A percentile compares a stretch with the other conserved stretches of the same genome.
Conservation (phyloP, 2,329 filamentous ascomycete species). For the Phoma herbarum region DNA sequence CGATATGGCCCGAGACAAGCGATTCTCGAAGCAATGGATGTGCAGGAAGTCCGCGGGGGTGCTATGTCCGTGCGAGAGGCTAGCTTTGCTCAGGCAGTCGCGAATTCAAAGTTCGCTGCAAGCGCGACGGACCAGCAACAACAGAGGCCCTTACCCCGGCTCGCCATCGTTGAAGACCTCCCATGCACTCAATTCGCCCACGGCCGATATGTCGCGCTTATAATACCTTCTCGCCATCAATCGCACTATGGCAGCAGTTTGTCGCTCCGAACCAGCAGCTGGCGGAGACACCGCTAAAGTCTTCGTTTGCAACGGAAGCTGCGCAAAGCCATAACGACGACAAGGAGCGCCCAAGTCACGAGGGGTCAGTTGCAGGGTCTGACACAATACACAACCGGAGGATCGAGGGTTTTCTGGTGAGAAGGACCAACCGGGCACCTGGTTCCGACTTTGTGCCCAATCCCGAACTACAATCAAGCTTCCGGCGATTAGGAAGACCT, state of each 20-base stretch:
- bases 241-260: conserved; percentile 48
- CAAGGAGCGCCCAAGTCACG: not conserved
- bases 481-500: not conserved
- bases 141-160: conserved; percentile 12
- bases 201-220: conserved; percentile 44
- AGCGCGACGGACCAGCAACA: conserved; percentile 10
- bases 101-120: conserved; percentile 11
- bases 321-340: not conserved
- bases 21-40: conserved; percentile 15
- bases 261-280: conserved; percentile 27
- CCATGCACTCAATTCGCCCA: conserved; percentile 38
- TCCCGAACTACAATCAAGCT: too few species aligned
- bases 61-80: conserved; percentile 17
- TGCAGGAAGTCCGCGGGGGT: conserved; percentile 24
- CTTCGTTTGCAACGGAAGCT: conserved; percentile 27
- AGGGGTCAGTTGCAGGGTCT: not conserved
- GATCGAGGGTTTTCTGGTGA: not conserved
- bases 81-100: conserved; percentile 31
- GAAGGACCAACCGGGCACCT: not conserved
- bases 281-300: conserved; percentile 28
- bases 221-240: conserved; percentile 44
- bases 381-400: too few species aligned
- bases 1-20: not conserved
- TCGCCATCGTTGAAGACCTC: conserved; percentile 23
- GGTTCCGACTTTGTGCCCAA: too few species aligned